A percentile compares a stretch with the other conserved stretches of the same genome.
Conservation (phyloP, 2,329 filamentous ascomycete genomes). For the Colletotrichum sp. region DNA sequence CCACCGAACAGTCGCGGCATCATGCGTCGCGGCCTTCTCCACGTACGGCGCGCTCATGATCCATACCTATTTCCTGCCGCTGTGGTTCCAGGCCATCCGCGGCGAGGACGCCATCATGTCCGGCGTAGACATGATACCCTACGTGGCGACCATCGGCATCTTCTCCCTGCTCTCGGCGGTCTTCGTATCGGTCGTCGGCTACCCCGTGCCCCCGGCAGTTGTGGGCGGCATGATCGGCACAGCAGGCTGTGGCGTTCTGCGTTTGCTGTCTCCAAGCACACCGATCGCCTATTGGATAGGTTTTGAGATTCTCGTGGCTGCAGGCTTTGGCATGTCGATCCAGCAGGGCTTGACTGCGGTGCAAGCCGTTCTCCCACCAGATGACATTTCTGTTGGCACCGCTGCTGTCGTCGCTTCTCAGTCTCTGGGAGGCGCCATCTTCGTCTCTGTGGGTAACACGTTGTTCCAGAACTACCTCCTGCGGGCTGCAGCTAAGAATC, state of each 20-base stretch:
- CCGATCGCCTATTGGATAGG: slow-evolving; percentile 45
- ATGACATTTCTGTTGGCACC: slow-evolving; percentile 30
- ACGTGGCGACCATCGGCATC: slow-evolving; percentile 32
- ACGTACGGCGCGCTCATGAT: slow-evolving; percentile 47
- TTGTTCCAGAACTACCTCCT: slow-evolving; percentile 40
- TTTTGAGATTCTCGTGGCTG: slow-evolving; percentile 49
- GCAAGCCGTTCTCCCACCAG: slow-evolving; percentile 32
- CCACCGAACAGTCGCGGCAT: slow-evolving; percentile 45
- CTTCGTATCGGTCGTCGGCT: slow-evolving; percentile 46
- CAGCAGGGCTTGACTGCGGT: slow-evolving; percentile 51
- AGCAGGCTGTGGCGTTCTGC: slow-evolving; percentile 39
- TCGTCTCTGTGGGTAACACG: slow-evolving; percentile 47
- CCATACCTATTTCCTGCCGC: slow-evolving; percentile 50
- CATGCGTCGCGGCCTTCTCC: slow-evolving; percentile 44
- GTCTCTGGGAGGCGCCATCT: slow-evolving; percentile 47
- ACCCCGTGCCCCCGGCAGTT: slow-evolving; percentile 34
- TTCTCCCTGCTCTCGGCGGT: slow-evolving; percentile 36
- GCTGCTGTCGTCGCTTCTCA: slow-evolving; percentile 37
- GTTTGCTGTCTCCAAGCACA: slow-evolving; percentile 36
- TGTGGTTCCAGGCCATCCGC: slow-evolving; percentile 41
- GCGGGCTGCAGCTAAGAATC: slow-evolving; percentile 28
- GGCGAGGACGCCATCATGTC: slow-evolving; percentile 34
- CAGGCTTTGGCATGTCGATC: slow-evolving; percentile 41
- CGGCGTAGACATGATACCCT: slow-evolving; percentile 26
- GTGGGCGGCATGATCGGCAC: slow-evolving; percentile 36